Evolutionary conservation across 2,329 filamentous ascomycete species (phyloP).

Genomic region (Apiospora aurea): DNA sequence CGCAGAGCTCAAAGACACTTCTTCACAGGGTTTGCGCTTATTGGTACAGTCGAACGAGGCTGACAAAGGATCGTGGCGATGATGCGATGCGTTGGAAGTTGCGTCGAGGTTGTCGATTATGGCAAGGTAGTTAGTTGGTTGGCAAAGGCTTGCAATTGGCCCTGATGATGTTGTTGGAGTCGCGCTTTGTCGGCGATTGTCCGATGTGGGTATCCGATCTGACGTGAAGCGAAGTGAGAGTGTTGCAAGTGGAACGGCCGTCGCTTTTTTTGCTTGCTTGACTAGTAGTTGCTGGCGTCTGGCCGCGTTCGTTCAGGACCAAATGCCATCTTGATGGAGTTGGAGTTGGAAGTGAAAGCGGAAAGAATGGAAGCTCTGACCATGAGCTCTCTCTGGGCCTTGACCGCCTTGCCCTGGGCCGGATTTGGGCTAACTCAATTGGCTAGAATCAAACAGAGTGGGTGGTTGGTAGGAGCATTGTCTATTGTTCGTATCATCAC

Average conservation of each 20-base stretch:
- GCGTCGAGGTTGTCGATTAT: background rate
- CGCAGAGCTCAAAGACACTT: background rate
- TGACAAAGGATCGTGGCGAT: background rate
- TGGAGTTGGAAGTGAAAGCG: slow-evolving; percentile 12
- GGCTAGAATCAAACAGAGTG: background rate
- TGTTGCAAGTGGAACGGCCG: background rate
- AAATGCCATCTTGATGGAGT: slow-evolving; percentile 7
- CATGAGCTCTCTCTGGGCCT: background rate
- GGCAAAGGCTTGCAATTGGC: background rate
- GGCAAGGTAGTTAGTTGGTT: background rate
- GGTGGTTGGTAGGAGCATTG: background rate
- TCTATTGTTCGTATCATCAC: background rate
- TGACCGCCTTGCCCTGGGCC: slow-evolving; percentile 16
- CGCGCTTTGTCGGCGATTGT: background rate
- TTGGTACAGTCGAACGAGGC: background rate
- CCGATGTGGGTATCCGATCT: background rate
- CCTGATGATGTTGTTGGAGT: background rate
- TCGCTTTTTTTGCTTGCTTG: background rate
- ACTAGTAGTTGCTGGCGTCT: background rate
- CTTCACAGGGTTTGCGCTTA: background rate
- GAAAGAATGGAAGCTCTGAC: slow-evolving; percentile 19
- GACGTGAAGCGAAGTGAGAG: background rate
- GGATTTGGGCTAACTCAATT: slow-evolving; percentile 13
- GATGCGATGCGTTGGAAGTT: background rate
- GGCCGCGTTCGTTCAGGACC: slow-evolving; percentile 16